phyloP scores from a whole-genome alignment of 2,329 filamentous ascomycete genomes.

The Cadophora malorum region DNA sequence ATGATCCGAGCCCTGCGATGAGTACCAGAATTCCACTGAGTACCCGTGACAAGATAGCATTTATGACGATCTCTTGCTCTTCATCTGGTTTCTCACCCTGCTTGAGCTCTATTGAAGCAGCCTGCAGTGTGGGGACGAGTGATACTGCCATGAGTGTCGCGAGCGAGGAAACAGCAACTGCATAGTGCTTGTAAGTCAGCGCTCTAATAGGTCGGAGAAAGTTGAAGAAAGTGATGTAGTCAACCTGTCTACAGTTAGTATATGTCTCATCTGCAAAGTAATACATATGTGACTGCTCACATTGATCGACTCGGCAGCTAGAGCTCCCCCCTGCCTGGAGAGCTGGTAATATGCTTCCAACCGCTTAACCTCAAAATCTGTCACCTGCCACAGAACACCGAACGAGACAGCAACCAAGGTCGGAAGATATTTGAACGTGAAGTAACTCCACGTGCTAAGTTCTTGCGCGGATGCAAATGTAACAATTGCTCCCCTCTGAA shows the following conservation, averaged over 20 bases:
- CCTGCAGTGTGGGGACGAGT: slow-evolving; percentile 71
- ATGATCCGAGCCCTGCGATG: slow-evolving; percentile 62
- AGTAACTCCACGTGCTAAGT: slow-evolving; percentile 60
- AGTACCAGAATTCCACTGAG: slow-evolving; percentile 62
- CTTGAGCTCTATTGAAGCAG: slow-evolving; percentile 64
- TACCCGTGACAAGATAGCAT: slow-evolving; percentile 65
- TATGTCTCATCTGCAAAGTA: background rate
- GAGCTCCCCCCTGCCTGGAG: slow-evolving; percentile 63
- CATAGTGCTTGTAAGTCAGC: slow-evolving; percentile 67
- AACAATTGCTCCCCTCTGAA: slow-evolving; percentile 51
- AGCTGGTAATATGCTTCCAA: slow-evolving; percentile 72
- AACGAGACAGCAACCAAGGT: slow-evolving; percentile 66
- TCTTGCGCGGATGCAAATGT: slow-evolving; percentile 57
- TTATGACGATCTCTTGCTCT: slow-evolving; percentile 62
- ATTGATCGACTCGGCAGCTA: slow-evolving; percentile 71
- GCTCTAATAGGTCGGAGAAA: slow-evolving; percentile 70
- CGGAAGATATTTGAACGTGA: slow-evolving; percentile 68
- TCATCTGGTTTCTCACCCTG: slow-evolving; percentile 57
- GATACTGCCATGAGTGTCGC: slow-evolving; percentile 71
- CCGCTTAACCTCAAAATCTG: slow-evolving; percentile 70
- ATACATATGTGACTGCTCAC: slow-evolving; percentile 47
- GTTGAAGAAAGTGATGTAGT: slow-evolving; percentile 71
- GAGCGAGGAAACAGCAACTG: slow-evolving; percentile 70
- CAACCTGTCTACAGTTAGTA: slow-evolving; percentile 29
- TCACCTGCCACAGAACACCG: slow-evolving; percentile 70